phyloP scores from a whole-genome alignment of 2,329 filamentous ascomycete genomes.

The Arthrobotrys musiformis region DNA sequence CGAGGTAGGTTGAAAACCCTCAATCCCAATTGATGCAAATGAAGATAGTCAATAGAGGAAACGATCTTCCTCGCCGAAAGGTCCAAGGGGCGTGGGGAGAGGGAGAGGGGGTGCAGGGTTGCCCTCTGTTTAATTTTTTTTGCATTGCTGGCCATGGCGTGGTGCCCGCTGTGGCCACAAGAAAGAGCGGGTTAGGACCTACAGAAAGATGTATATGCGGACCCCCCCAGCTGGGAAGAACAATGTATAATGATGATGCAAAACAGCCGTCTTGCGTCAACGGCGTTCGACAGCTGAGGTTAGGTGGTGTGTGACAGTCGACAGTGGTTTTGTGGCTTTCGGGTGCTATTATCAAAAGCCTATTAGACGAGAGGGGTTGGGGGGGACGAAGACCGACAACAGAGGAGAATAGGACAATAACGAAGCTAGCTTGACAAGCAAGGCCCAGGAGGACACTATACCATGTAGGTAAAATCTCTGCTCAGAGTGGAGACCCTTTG shows the following conservation, averaged over 20 bases:
- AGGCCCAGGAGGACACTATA: slow-evolving; percentile 39
- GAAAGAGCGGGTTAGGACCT: slow-evolving; percentile 42
- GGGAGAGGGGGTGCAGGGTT: slow-evolving; percentile 30
- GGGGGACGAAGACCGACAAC: slow-evolving; percentile 28
- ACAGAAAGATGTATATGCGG: slow-evolving; percentile 24
- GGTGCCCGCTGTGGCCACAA: slow-evolving; percentile 34
- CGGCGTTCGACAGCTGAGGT: slow-evolving; percentile 43
- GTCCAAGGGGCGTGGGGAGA: slow-evolving; percentile 48
- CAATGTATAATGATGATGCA: slow-evolving; percentile 52
- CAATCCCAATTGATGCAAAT: slow-evolving; percentile 24
- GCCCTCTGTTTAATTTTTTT: slow-evolving; percentile 27
- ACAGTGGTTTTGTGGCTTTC: slow-evolving; percentile 47
- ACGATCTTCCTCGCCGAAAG: slow-evolving; percentile 49
- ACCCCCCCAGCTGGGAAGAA: slow-evolving; percentile 21
- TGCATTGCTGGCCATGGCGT: slow-evolving; percentile 15
- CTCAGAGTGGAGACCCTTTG: slow-evolving; percentile 24
- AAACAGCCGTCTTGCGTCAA: slow-evolving; percentile 55
- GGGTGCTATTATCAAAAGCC: slow-evolving; percentile 50
- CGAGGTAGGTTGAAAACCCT: not conserved
- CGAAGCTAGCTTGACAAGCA: slow-evolving; percentile 39
- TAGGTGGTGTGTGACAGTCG: slow-evolving; percentile 53
- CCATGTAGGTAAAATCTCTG: slow-evolving; percentile 34
- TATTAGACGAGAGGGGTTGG: slow-evolving; percentile 55
- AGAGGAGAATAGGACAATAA: slow-evolving; percentile 21
- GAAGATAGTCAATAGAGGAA: slow-evolving; percentile 33